A percentile compares a stretch with the other conserved stretches of the same genome.
Conservation (phyloP, 768 basidiomycete species). For the Tephrocybe rancida region DNA sequence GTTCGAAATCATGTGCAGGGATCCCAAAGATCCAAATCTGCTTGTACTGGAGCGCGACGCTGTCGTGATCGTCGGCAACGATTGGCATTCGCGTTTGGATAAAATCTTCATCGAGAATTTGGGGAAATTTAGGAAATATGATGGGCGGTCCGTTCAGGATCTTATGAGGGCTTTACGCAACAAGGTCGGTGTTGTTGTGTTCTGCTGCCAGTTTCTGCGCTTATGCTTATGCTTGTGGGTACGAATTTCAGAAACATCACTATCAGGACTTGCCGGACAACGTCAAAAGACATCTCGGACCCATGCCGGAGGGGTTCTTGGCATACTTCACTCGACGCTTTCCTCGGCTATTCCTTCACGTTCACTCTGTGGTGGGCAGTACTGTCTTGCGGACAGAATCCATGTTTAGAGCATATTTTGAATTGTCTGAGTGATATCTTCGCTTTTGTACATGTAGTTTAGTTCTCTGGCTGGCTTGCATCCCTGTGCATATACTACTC, state of each 20-base stretch:
- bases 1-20: slow-evolving; percentile 97
- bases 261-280: slow-evolving; percentile 96
- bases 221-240: neutral
- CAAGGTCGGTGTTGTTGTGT: slow-evolving; percentile 60
- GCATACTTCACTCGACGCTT: slow-evolving; percentile 93
- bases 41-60: slow-evolving; percentile 76
- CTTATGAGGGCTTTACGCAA: slow-evolving; percentile 91
- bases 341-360: slow-evolving; percentile 89
- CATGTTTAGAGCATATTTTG: slow-evolving; percentile 92
- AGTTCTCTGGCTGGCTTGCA: neutral
- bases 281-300: slow-evolving; percentile 85
- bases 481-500: neutral
- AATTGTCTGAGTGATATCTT: slow-evolving; percentile 42
- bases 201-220: neutral
- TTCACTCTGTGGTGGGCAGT: slow-evolving; percentile 77
- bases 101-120: slow-evolving; percentile 91
- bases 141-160: slow-evolving; percentile 89
- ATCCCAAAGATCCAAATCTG: slow-evolving; percentile 80
- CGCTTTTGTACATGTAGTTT: slow-evolving; percentile 10
- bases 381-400: slow-evolving; percentile 79
- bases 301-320: slow-evolving; percentile 92
- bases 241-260: slow-evolving; percentile 89
- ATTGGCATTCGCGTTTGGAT: slow-evolving; percentile 89
- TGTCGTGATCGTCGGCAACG: slow-evolving; percentile 74
- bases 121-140: slow-evolving; percentile 97